Evolutionary conservation across 192 early-diverging fungal species (phyloP), one percentile per base, ranked within the genome.

Genomic region (Linnemannia hyalina): DNA sequence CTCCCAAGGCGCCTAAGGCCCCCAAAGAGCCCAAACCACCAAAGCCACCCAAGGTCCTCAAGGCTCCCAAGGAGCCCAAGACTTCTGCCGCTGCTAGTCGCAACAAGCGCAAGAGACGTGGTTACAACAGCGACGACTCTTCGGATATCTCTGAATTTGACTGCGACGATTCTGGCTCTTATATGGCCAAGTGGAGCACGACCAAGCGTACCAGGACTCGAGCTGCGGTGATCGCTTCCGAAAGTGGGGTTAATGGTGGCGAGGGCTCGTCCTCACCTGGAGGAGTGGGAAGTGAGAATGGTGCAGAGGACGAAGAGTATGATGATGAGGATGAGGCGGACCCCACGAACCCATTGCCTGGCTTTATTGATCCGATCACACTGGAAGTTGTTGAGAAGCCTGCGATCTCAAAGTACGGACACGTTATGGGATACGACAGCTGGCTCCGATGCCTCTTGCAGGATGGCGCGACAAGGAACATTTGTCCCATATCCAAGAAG

Each of bases 401-500:
- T 22, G 98, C 98, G 4, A 98, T 99, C 63, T 98, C 97, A 54
- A 97, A 96, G 68, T 98, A 96, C 78, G 98, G 98, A 23, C 95
- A 96, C 86, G 95, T 96, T 49, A 96, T 97, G 95, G 94, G 95
- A 71, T 96, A 95, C 73, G 95, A 97, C 75, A 96, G 92, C 83
- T 97, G 96, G 96, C 94, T 97, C 46, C 94, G 96, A 47, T 97
- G 97, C 77, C 87, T 98, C 73, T 93, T 94, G 70, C 93, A 94
- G 60, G 95, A 94, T 79, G 95, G 93, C 46, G 91, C 93, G 63
- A 94, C 95, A 80, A 92, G 94, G 76, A 98, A 98, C 87, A 96
- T 96, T 44, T 98, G 97, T 49, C 97, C 97, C 47, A 90, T 98
- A 82, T 97, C 97, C 46, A 98, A 98, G 91, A 97, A 97, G 84